Percentiles rank a stretch among this genome's conserved stretches.
Conservation (phyloP, 163 green algal species). For the Coccomyxa subellipsoidea region DNA sequence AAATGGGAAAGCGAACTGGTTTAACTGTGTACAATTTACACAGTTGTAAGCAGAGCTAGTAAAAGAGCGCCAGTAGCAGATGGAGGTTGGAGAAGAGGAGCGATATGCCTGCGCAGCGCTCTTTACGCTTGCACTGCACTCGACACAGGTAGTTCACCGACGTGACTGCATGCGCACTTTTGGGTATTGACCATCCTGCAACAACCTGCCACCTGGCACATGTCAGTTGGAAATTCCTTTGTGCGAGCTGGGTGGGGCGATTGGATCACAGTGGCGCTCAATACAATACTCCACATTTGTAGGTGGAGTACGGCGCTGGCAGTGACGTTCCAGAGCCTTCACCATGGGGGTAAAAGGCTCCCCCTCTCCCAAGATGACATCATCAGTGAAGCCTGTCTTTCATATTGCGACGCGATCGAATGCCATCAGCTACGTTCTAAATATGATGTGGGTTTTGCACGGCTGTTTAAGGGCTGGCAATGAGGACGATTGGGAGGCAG, state of each 20-base stretch:
- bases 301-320: not conserved
- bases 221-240: not conserved
- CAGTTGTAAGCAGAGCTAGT: not conserved
- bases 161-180: constrained; percentile 17
- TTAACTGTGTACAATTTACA: not conserved
- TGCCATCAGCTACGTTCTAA: not conserved
- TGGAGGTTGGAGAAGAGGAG: constrained; percentile 44
- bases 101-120: constrained; percentile 60
- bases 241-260: too few species aligned
- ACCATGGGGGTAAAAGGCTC: too few species aligned
- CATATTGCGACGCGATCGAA: not conserved
- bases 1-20: not conserved
- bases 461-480: not conserved
- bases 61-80: not conserved
- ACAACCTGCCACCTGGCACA: too few species aligned
- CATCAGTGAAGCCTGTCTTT: too few species aligned
- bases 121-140: constrained; percentile 76
- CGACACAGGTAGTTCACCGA: constrained; percentile 35
- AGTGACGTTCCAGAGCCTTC: not conserved
- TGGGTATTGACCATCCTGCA: too few species aligned
- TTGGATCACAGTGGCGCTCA: too few species aligned
- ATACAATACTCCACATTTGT: not conserved
- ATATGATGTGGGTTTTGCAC: not conserved
- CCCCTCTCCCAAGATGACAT: too few species aligned
- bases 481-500: not conserved